Evolutionary conservation across 1,284 basidiomycete species (phyloP).

Genomic region (Wolfiporia cocos): DNA sequence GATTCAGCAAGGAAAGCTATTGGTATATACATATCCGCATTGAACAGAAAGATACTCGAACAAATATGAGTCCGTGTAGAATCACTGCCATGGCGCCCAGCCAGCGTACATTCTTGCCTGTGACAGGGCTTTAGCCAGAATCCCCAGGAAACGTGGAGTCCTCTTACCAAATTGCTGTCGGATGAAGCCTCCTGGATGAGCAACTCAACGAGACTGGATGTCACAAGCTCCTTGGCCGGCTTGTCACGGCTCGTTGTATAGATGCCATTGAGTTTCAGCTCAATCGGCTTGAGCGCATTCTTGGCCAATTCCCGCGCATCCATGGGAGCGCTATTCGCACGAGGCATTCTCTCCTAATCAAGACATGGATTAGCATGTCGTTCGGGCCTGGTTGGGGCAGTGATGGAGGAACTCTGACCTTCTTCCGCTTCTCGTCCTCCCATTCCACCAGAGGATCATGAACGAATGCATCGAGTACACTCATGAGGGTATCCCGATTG

Average conservation of each 20-base stretch:
- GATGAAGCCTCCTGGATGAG: conserved; percentile 86
- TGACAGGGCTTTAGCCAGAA: neutral
- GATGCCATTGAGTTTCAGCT: conserved; percentile 78
- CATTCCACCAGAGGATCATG: conserved; percentile 98
- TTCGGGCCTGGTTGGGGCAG: no score
- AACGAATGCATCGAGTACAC: conserved; percentile 94
- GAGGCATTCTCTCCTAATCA: no score
- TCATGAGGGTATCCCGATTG: conserved; percentile 94
- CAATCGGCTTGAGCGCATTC: conserved; percentile 73
- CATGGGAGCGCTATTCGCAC: conserved; percentile 36
- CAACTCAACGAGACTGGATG: conserved; percentile 84
- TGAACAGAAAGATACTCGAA: neutral
- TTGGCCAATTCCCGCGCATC: conserved; percentile 65
- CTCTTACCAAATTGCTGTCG: conserved; percentile 65
- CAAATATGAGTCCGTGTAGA: neutral
- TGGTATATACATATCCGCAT: no score
- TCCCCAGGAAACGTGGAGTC: no score
- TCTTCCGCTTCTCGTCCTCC: conserved; percentile 71
- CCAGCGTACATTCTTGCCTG: conserved; percentile 80
- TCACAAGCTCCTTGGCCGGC: conserved; percentile 63
- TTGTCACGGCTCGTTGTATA: conserved; percentile 51
- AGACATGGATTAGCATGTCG: no score
- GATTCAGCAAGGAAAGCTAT: no score
- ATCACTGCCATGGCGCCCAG: conserved; percentile 80
- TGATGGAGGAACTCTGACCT: conserved; percentile 29